A percentile compares a stretch with the other conserved stretches of the same genome.
Evolutionary conservation across 805 yeast species (phyloP).

Genomic region (Starmera caribaea): DNA sequence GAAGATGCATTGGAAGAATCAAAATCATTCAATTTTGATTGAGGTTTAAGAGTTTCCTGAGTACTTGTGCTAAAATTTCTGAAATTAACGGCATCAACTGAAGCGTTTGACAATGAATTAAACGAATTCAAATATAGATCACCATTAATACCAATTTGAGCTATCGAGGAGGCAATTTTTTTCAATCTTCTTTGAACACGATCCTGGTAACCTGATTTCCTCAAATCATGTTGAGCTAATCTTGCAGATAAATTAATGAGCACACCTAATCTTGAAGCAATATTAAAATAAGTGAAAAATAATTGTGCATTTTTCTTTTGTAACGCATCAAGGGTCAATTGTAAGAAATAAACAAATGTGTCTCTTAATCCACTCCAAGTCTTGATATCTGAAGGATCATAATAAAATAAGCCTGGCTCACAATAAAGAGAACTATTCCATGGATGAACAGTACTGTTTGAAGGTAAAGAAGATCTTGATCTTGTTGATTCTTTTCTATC

Average conservation of each 20-base stretch:
- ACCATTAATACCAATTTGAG: conserved; percentile 59
- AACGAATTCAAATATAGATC: conserved; percentile 39
- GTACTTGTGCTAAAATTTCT: conserved; percentile 12
- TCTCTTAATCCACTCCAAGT: conserved; percentile 50
- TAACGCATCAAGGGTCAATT: conserved; percentile 40
- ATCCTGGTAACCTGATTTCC: conserved; percentile 34
- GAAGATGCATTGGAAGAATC: conserved; percentile 1
- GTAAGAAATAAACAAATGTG: conserved; percentile 37
- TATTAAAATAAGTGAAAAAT: conserved; percentile 44
- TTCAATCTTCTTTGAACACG: conserved; percentile 40
- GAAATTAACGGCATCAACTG: conserved; percentile 2
- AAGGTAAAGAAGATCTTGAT: conserved; percentile 11
- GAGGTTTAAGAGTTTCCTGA: conserved; percentile 13
- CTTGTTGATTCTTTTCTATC: conserved; percentile 8
- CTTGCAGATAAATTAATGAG: conserved; percentile 46
- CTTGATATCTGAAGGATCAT: conserved; percentile 47
- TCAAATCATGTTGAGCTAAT: conserved; percentile 41
- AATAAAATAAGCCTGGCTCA: conserved; percentile 40
- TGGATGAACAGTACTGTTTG: conserved; percentile 15
- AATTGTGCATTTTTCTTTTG: conserved; percentile 38
- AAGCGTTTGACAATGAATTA: conserved; percentile 4
- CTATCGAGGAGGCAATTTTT: conserved; percentile 42
- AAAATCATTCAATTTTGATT: conserved; percentile 3
- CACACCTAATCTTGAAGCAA: conserved; percentile 42
- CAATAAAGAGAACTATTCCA: conserved; percentile 18